phyloP scores from a whole-genome alignment of 2,329 filamentous ascomycete genomes.

The Didymella lethalis region DNA sequence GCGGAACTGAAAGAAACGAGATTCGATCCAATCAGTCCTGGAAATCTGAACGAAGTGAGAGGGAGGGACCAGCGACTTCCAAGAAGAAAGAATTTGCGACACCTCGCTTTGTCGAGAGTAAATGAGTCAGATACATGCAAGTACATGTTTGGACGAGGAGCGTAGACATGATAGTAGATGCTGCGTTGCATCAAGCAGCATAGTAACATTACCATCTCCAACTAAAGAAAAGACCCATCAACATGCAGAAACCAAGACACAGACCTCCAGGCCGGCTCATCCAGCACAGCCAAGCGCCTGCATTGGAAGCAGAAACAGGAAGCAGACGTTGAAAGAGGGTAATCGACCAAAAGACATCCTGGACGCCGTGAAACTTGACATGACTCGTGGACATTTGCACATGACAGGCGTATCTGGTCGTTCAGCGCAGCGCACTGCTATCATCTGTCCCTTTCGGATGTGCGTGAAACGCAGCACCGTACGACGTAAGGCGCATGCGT shows the following conservation, averaged over 20 bases:
- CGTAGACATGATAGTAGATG: conserved; percentile 29
- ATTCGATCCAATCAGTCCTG: not conserved
- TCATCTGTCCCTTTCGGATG: conserved; percentile 13
- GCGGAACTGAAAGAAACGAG: too few relatives aligned
- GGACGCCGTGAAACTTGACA: conserved; percentile 48
- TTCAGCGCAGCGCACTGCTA: conserved; percentile 28
- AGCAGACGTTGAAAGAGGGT: conserved; percentile 42
- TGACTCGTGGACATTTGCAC: conserved; percentile 42
- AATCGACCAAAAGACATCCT: conserved; percentile 42
- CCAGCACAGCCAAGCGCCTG: conserved; percentile 35
- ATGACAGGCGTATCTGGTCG: conserved; percentile 28
- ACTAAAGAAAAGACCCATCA: conserved; percentile 33
- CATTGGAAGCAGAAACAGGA: conserved; percentile 39
- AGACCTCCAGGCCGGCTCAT: conserved; percentile 35
- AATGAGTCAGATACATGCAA: not conserved
- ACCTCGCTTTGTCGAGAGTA: not conserved
- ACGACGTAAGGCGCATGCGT: conserved; percentile 24
- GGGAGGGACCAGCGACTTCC: not conserved
- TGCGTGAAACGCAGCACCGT: conserved; percentile 26
- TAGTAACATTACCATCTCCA: conserved; percentile 42
- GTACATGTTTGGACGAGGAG: not conserved
- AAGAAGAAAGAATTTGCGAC: not conserved
- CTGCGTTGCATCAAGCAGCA: conserved; percentile 32
- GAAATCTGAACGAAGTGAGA: not conserved
- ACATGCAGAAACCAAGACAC: conserved; percentile 44